These are phyloP conservation scores for Vachellia pachyceras DNA, from an alignment of 306 rosid genomes.

Conservation along the genomic window DNA sequence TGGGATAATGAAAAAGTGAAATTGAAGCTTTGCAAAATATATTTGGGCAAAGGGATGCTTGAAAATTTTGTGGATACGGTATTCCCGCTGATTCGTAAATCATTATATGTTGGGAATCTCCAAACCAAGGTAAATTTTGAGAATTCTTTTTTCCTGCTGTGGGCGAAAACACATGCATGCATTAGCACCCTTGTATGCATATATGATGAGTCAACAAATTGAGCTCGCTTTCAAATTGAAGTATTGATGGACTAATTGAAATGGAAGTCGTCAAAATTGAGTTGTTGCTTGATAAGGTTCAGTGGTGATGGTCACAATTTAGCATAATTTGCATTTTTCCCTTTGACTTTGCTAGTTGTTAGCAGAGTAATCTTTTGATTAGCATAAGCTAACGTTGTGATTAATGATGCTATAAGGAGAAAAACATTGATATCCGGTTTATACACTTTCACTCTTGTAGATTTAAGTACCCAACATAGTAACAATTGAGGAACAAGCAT, in stretches of 20 bases:
- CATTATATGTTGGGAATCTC: conserved; percentile 45
- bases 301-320: conserved; percentile 25
- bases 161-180: not conserved
- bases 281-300: not conserved
- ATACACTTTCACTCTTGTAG: not conserved
- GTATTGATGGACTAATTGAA: not conserved
- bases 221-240: conserved; percentile 6
- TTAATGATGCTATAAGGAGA: not conserved
- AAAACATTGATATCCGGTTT: not conserved
- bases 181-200: not conserved
- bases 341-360: not conserved
- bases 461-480: not conserved
- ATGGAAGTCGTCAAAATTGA: conserved; percentile 21
- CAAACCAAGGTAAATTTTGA: conserved; percentile 45
- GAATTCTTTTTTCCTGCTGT: not conserved
- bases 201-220: conserved; percentile 1
- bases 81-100: conserved; percentile 56
- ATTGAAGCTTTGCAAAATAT: conserved; percentile 54
- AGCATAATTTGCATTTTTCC: not conserved
- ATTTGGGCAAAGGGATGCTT: conserved; percentile 50
- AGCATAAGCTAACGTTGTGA: not conserved
- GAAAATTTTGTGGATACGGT: conserved; percentile 50
- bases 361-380: not conserved
- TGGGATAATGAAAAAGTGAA: conserved; percentile 63
- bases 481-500: not conserved